Conservation (phyloP, 352 stramenopile genomes). For the Phytophthora pseudosyringae region DNA sequence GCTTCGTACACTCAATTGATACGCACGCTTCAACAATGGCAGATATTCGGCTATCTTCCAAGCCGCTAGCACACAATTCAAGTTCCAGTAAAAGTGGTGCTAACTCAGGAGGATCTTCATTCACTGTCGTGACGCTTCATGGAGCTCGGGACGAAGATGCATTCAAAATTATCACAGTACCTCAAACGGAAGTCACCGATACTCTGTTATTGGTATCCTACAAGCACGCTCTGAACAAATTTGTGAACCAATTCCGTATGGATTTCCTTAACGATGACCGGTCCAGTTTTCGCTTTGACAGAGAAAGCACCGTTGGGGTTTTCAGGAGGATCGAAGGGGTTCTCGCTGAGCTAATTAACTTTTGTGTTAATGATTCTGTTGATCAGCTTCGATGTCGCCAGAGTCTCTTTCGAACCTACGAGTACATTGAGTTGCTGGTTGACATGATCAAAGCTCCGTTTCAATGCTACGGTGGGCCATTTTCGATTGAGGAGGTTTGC, state of each 20-base stretch:
- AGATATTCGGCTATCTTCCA: slow-evolving; percentile 69
- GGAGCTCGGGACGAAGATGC: slow-evolving; percentile 72
- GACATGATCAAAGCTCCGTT: slow-evolving; percentile 75
- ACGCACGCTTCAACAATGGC: slow-evolving; percentile 69
- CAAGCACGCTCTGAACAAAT: slow-evolving; percentile 46
- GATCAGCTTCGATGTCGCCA: slow-evolving; percentile 47
- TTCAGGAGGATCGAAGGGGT: slow-evolving; percentile 53
- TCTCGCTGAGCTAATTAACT: slow-evolving; percentile 53
- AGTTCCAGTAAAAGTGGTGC: slow-evolving; percentile 24
- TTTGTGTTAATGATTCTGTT: slow-evolving; percentile 43
- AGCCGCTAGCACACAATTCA: slow-evolving; percentile 46
- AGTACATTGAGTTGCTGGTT: slow-evolving; percentile 69
- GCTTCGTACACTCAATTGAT: slow-evolving; percentile 73
- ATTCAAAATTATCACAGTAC: slow-evolving; percentile 64
- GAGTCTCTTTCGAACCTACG: slow-evolving; percentile 60
- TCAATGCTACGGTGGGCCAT: slow-evolving; percentile 60
- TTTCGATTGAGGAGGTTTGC: slow-evolving; percentile 62
- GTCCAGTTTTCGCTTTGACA: slow-evolving; percentile 31
- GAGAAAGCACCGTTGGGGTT: slow-evolving; percentile 38
- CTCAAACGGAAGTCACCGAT: slow-evolving; percentile 55
- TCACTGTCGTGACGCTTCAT: slow-evolving; percentile 53
- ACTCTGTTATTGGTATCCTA: slow-evolving; percentile 73
- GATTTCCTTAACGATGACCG: slow-evolving; percentile 13
- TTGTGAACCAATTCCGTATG: slow-evolving; percentile 46
- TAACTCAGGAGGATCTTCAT: slow-evolving; percentile 35